Evolutionary conservation across 805 yeast species (phyloP).

Genomic region (Candida koratica): DNA sequence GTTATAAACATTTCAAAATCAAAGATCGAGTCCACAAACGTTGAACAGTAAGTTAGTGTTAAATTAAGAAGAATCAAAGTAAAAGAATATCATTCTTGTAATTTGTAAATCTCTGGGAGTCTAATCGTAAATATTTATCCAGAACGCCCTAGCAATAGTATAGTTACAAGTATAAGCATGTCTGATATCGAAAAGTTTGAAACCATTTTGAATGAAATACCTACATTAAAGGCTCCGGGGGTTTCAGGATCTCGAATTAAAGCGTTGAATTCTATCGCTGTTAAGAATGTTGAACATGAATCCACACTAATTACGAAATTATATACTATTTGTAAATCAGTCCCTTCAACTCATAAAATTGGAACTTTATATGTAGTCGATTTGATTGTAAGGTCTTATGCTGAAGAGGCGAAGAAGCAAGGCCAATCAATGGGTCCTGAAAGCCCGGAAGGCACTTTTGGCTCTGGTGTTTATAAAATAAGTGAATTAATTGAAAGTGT

Average conservation of each 20-base stretch:
- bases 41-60: too few relatives aligned
- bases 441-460: constrained; percentile 68
- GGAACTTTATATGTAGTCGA: constrained; percentile 91
- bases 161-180: constrained; percentile 4
- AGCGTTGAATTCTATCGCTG: constrained; percentile 73
- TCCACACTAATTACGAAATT: constrained; percentile 55
- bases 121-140: constrained; percentile 1
- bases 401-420: constrained; percentile 64
- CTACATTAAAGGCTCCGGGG: constrained; percentile 75
- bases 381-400: constrained; percentile 81
- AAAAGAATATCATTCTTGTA: not conserved
- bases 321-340: constrained; percentile 63
- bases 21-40: too few relatives aligned
- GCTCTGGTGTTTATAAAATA: constrained; percentile 66
- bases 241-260: constrained; percentile 95
- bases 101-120: constrained; percentile 6
- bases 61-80: too few relatives aligned
- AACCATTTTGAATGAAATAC: constrained; percentile 45
- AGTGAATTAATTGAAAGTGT: constrained; percentile 61
- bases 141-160: not conserved
- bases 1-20: too few relatives aligned
- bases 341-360: constrained; percentile 77
- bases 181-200: constrained; percentile 44
- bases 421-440: constrained; percentile 43
- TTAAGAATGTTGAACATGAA: constrained; percentile 57